Evolutionary conservation across 1,139 yeast genomes (phyloP).

Genomic region (Yamadazyma siamensis): DNA sequence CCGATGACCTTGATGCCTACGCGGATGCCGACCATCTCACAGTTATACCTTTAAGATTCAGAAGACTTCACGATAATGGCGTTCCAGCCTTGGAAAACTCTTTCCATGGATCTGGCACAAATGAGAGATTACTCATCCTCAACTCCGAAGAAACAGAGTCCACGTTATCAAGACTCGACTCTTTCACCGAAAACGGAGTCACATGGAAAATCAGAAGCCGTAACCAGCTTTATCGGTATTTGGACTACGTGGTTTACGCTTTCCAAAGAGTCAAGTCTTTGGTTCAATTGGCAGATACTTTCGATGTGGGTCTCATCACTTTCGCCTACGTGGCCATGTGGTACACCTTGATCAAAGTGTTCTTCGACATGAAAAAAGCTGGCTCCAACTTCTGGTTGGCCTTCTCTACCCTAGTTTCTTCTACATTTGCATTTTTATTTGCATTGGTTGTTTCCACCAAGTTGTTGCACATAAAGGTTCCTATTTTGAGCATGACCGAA

Average conservation of each 20-base stretch:
- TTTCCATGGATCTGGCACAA: slow-evolving; percentile 25
- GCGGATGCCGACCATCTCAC: slow-evolving; percentile 45
- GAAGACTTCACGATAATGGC: slow-evolving; percentile 31
- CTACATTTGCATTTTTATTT: slow-evolving; percentile 81
- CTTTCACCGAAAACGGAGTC: slow-evolving; percentile 37
- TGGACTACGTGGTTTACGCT: slow-evolving; percentile 52
- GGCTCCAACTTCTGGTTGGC: slow-evolving; percentile 93
- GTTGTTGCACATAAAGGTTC: slow-evolving; percentile 52
- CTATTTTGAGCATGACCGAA: slow-evolving; percentile 77
- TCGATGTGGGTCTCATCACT: slow-evolving; percentile 78
- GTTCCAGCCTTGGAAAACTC: slow-evolving; percentile 34
- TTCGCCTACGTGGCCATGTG: slow-evolving; percentile 89
- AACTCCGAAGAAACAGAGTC: slow-evolving; percentile 33
- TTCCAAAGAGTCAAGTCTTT: slow-evolving; percentile 48
- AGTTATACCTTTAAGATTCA: slow-evolving; percentile 56
- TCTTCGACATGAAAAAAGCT: slow-evolving; percentile 70
- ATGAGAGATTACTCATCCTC: slow-evolving; percentile 43
- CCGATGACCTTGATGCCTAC: slow-evolving; percentile 20
- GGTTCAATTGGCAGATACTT: slow-evolving; percentile 76
- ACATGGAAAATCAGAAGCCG: slow-evolving; percentile 67
- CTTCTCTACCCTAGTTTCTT: slow-evolving; percentile 73
- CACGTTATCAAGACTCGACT: slow-evolving; percentile 29
- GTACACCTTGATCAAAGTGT: slow-evolving; percentile 76
- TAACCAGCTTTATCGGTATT: slow-evolving; percentile 61
- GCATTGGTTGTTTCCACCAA: slow-evolving; percentile 71